Evolutionary conservation across 768 basidiomycete genomes (phyloP), one percentile per base, ranked within the genome.

Genomic region (Pleurotus salmoneostramineus): DNA sequence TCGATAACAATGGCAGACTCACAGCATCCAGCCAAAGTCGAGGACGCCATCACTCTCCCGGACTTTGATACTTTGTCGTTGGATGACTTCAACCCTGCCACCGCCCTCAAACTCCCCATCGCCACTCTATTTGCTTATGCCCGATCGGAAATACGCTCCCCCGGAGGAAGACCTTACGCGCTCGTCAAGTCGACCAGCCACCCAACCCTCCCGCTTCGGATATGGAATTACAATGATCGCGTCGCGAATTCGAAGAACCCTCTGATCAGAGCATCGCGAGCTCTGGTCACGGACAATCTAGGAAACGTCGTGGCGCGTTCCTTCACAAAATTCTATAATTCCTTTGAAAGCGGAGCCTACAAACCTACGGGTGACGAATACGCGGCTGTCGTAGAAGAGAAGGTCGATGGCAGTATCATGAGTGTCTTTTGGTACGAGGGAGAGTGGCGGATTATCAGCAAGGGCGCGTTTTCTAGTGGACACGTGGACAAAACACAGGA

Each of bases 261-360:
- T 14, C 36, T 61, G 8, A 51, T 57, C 31, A 49, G 47, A 36
- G 49, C 60, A 4, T 15, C 58, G 14, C 57, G 60, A 7, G 54
- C 46, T 6, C 60, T 61, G 12, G 58, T 61, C n/a, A 52, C 57
- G 15, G 60, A 61, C 37, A 27, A 12, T 12, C 55, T 50, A 15
- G 60, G 60, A 14, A 44, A 34, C 8, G 35, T 61, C 34, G 45
- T 61, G 4, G 58, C 60, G 15, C 49, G 60, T 15, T 50, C 47
- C 6, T 61, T 61, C 45, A 58, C 60, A 21, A 61, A 61, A 34
- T 61, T 61, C 43, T 61, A 59, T 44, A 61, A 61, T 45, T 58
- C 31, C 33, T 31, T 58, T 44, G 60, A 61, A 44, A 17, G n/a
- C 7, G 14, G 33, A 31, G 58, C 60, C 5, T 61, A 61, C 31